Evolutionary conservation across 306 rosid species (phyloP).

Genomic region (Glycine soja): DNA sequence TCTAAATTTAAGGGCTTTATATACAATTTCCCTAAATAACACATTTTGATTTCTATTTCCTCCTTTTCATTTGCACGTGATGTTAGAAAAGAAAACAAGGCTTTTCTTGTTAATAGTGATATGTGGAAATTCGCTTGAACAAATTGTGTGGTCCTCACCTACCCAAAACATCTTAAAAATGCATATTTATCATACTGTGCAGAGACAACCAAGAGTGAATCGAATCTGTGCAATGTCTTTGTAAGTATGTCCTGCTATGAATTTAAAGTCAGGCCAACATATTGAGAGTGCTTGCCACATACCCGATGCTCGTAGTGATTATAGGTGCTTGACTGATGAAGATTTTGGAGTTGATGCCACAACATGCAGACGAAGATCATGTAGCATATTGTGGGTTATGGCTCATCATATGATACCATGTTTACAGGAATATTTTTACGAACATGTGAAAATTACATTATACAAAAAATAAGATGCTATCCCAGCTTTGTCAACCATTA

Average conservation of each 20-base stretch:
- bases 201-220: conserved; percentile 58
- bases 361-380: conserved; percentile 76
- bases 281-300: conserved; percentile 88
- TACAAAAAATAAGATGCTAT: conserved; percentile 32
- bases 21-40: neutral
- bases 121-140: neutral
- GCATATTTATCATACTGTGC: conserved; percentile 41
- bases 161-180: conserved; percentile 3
- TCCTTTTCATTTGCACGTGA: conserved; percentile 7
- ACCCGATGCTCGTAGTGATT: conserved; percentile 63
- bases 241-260: conserved; percentile 84
- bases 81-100: neutral
- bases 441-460: conserved; percentile 22
- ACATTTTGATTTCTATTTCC: neutral
- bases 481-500: neutral
- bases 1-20: neutral
- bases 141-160: neutral
- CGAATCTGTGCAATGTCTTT: conserved; percentile 75
- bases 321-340: conserved; percentile 68
- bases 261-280: conserved; percentile 58
- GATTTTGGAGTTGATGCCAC: conserved; percentile 88
- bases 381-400: conserved; percentile 90
- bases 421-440: conserved; percentile 21
- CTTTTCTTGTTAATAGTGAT: conserved; percentile 12
- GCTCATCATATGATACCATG: conserved; percentile 58